Evolutionary conservation across 352 stramenopile genomes (phyloP), one percentile per base, ranked within the genome.

Genomic region (Globisporangium camurandrum): DNA sequence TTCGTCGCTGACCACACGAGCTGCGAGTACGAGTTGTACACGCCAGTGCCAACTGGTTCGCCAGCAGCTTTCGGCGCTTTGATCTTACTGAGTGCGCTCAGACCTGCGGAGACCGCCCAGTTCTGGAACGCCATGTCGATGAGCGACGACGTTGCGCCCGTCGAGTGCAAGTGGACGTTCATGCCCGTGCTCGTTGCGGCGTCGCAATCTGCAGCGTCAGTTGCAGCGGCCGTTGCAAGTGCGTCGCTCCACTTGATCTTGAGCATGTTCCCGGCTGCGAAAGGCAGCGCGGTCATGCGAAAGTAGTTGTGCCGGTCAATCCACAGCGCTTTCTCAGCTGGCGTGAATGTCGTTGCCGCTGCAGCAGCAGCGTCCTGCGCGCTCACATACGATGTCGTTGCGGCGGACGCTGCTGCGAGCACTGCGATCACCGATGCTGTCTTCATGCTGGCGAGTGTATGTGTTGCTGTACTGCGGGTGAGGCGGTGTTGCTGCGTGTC

Each of bases 231-330:
- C 1, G 59, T 57, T 9, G 72, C 72, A 33, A 87, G 49, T 3
- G 69, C 50, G 17, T 63, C 58, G 40, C 64, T 77, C 77, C 77
- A 89, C 27, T 70, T 69, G n/a, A 89, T 64, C 19, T 69, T 66
- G 20, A 75, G 68, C 75, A 89, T 89, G 49, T 86, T 71, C 14
- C 57, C 62, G 3, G 77, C 77, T 7, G 74, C 67, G 57, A 68
- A 89, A 1, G 77, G 77, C 47, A 87, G 39, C 9, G 66, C 77
- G n/a, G 74, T 77, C 47, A 82, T 81, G 19, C 77, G 77, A 63
- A 89, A 89, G 62, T 78, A 89, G 63, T 86, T 84, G 64, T 84
- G 69, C 14, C 75, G 75, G 61, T 88, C 75, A 51, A 88, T 67
- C 73, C 73, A 85, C 30, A 86, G 65, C 11, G 72, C 71, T 49